Conservation (phyloP, 106 monocot genomes). For the Dendrobium huoshanense region DNA sequence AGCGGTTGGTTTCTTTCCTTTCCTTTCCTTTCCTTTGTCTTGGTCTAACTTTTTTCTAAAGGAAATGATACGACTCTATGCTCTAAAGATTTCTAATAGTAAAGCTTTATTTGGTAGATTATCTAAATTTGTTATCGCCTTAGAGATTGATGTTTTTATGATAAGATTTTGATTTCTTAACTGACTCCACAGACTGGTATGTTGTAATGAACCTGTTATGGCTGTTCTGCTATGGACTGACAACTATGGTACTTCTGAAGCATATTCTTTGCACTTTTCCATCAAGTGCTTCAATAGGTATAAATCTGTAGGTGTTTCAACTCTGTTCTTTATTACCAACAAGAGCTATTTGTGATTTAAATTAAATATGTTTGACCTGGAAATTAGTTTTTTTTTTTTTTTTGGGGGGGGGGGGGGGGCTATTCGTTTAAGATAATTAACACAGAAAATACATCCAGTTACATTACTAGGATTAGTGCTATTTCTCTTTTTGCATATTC, state of each 20-base stretch:
- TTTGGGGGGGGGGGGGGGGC: background rate
- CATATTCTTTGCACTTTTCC: slow-evolving; percentile 79
- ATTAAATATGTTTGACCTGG: background rate
- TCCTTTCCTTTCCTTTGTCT: background rate
- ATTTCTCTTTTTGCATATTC: background rate
- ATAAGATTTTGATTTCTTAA: slow-evolving; percentile 1
- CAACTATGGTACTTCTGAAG: slow-evolving; percentile 51
- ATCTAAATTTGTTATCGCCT: background rate
- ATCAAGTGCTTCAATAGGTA: slow-evolving; percentile 85
- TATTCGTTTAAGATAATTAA: background rate
- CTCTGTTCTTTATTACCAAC: background rate
- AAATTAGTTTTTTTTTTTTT: background rate
- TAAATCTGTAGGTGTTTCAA: slow-evolving; percentile 5
- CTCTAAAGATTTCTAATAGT: background rate
- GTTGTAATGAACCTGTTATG: slow-evolving; percentile 29
- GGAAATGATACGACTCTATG: background rate
- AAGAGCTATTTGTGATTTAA: background rate
- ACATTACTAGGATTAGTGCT: background rate
- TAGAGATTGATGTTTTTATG: background rate
- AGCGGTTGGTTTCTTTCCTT: slow-evolving; percentile 37
- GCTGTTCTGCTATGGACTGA: slow-evolving; percentile 55
- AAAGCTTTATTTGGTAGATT: background rate
- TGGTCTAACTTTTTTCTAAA: background rate
- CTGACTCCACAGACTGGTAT: slow-evolving; percentile 27
- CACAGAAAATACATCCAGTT: background rate